A percentile compares a stretch with the other conserved stretches of the same genome.
Conservation (phyloP, 768 basidiomycete genomes). For the Podaxis carcinomalis region DNA sequence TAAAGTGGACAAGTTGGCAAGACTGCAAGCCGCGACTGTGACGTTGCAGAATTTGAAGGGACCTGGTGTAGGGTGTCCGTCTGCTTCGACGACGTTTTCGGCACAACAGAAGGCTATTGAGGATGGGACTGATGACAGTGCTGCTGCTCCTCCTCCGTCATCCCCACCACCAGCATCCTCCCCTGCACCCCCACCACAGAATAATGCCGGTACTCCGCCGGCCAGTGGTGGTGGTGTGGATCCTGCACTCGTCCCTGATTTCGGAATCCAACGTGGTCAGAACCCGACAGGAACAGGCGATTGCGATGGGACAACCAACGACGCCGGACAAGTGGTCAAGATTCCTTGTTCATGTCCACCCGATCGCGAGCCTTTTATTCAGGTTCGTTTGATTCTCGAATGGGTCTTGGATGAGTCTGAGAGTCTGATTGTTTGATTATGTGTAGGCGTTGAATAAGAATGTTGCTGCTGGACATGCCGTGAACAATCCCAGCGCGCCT, state of each 20-base stretch:
- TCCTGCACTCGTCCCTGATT: slow-evolving; percentile 50
- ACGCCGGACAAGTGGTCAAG: slow-evolving; percentile 49
- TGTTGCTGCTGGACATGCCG: slow-evolving; percentile 56
- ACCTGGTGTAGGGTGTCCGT: slow-evolving; percentile 64
- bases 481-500: slow-evolving; percentile 53
- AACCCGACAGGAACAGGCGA: slow-evolving; percentile 71
- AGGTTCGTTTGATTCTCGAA: slow-evolving; percentile 27
- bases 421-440: background rate
- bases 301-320: slow-evolving; percentile 59
- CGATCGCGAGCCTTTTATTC: slow-evolving; percentile 43
- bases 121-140: slow-evolving; percentile 19
- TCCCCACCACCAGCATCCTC: slow-evolving; percentile 27
- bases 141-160: slow-evolving; percentile 18
- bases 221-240: slow-evolving; percentile 33
- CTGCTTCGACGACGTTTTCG: slow-evolving; percentile 57
- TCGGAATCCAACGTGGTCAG: slow-evolving; percentile 49
- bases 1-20: slow-evolving; percentile 44
- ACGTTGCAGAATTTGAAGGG: slow-evolving; percentile 75
- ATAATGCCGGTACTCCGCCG: background rate
- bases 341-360: slow-evolving; percentile 71
- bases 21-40: slow-evolving; percentile 55
- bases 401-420: background rate
- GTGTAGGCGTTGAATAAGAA: slow-evolving; percentile 45
- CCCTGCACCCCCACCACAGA: slow-evolving; percentile 9
- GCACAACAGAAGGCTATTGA: slow-evolving; percentile 36